A percentile compares a stretch with the other conserved stretches of the same genome.
These are phyloP conservation scores for Ophiostoma novo-ulmi DNA, from an alignment of 2,329 filamentous ascomycete species.

Conservation along the genomic window DNA sequence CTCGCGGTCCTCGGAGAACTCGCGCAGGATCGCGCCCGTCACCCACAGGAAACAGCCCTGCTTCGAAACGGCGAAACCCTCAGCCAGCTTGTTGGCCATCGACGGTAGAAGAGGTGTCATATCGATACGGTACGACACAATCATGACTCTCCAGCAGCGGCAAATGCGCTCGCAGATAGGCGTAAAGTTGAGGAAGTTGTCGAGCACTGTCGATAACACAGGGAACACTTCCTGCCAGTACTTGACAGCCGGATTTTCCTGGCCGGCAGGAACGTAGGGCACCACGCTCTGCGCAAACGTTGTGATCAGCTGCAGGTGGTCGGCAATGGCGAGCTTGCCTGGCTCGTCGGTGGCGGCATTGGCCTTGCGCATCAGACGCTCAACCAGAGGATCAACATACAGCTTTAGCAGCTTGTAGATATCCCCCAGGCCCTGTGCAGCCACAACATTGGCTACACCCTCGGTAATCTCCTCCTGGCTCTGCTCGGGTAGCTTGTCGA, in stretches of 20 bases:
- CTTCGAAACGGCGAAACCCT: slow-evolving; percentile 75
- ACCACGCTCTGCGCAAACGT: slow-evolving; percentile 76
- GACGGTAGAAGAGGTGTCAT: slow-evolving; percentile 79
- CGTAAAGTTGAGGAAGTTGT: slow-evolving; percentile 77
- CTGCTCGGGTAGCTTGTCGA: slow-evolving; percentile 75
- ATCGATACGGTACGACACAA: slow-evolving; percentile 87
- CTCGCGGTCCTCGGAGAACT: slow-evolving; percentile 88
- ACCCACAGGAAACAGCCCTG: slow-evolving; percentile 99
- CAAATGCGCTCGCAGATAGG: slow-evolving; percentile 93
- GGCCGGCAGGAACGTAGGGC: slow-evolving; percentile 64
- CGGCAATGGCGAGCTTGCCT: slow-evolving; percentile 79
- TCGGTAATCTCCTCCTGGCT: slow-evolving; percentile 97
- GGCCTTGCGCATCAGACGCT: slow-evolving; percentile 78
- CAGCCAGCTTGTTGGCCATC: slow-evolving; percentile 82
- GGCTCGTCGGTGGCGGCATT: slow-evolving; percentile 78
- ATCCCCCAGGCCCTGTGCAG: slow-evolving; percentile 73
- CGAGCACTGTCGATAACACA: slow-evolving; percentile 76
- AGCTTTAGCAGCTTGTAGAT: slow-evolving; percentile 82
- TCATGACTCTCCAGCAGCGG: slow-evolving; percentile 93
- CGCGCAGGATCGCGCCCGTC: slow-evolving; percentile 86
- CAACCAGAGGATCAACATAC: slow-evolving; percentile 87
- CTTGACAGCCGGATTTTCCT: slow-evolving; percentile 85
- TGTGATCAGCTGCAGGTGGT: slow-evolving; percentile 87
- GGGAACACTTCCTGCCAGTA: slow-evolving; percentile 95
- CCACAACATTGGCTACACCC: slow-evolving; percentile 86